A percentile compares a stretch with the other conserved stretches of the same genome.
Conservation (phyloP, 83 land plant genomes). For the Picea abies region DNA sequence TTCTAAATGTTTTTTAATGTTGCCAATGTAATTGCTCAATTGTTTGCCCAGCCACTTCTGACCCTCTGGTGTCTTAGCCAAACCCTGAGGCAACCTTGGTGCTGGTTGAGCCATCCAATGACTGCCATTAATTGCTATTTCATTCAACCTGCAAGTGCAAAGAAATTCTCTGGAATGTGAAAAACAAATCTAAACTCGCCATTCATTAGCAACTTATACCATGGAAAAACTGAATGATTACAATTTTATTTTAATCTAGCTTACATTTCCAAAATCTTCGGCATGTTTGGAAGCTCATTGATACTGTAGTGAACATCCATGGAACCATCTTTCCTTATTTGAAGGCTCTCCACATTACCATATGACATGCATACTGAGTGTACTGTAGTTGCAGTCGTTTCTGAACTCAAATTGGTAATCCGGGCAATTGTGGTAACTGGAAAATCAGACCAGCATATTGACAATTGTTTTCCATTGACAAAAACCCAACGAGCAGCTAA, state of each 20-base stretch:
- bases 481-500: constrained; percentile 13
- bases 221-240: background rate
- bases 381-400: background rate
- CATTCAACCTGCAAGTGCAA: background rate
- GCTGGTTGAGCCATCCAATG: constrained; percentile 14
- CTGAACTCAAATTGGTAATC: background rate
- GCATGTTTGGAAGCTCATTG: background rate
- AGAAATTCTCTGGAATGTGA: background rate
- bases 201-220: background rate
- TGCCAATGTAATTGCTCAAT: background rate
- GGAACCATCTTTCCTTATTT: constrained; percentile 1
- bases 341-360: constrained; percentile 2
- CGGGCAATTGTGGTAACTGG: constrained; percentile 5
- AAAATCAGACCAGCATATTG: background rate
- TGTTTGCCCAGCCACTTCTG: constrained; percentile 6
- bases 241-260: background rate
- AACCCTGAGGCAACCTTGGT: constrained; percentile 1
- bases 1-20: constrained; percentile 4
- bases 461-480: constrained; percentile 14
- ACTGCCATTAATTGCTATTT: background rate
- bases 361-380: constrained; percentile 7
- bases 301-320: background rate
- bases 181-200: background rate
- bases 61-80: constrained; percentile 13
- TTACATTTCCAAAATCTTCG: background rate